Base-by-base conservation (phyloP, 2,329 filamentous ascomycete species). In the Xylaria sp. region DNA sequence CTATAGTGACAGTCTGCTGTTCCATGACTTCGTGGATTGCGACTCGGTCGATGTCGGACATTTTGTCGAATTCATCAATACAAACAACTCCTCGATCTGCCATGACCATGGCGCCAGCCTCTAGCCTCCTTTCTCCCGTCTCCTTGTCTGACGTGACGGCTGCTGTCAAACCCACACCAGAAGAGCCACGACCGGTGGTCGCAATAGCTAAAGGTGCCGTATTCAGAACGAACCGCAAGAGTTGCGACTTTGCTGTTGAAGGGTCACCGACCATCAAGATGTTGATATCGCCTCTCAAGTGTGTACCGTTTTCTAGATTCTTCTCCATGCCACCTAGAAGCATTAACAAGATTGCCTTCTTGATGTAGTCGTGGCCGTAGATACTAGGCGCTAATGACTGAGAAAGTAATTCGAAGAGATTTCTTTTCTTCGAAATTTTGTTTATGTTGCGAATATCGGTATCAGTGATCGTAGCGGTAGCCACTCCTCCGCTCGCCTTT, bases 11-110 rank as follows among this genome's bases (percentile, higher is more conserved):
- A 0, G 96, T 99, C 81, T 99, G 96, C 82, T 99, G 96, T 81
- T 99, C 96, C 96, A 99, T 99, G 72, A 99, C 96, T 92, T 99
- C 96, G 87, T 99, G 96, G 73, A 99, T 99, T 53, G 96, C 96
- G 3, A 99, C 96, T 77, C 96, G 90, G 80, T 99, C 96, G 65
- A 98, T 91, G 77, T 99, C 96, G 64, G 94, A 97, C 96, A 99
- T 99, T 81, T 99, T 99, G 83, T 99, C 96, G 73, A 99, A 99
- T 77, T 99, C 96, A 78, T 99, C 96, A 72, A 99, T 99, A 83
- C 96, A 99, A 38, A 99, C 96, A 11, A 99, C 95, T 73, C 96
- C 96, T 69, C 96, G 91, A 79, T 99, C 96, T 70, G 90, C 96
- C 76, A 99, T 92, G 67, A 99, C 96, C 96, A 99, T 99, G 71